Base-by-base conservation (phyloP, 2,329 filamentous ascomycete genomes). In the Coniochaeta sp. region DNA sequence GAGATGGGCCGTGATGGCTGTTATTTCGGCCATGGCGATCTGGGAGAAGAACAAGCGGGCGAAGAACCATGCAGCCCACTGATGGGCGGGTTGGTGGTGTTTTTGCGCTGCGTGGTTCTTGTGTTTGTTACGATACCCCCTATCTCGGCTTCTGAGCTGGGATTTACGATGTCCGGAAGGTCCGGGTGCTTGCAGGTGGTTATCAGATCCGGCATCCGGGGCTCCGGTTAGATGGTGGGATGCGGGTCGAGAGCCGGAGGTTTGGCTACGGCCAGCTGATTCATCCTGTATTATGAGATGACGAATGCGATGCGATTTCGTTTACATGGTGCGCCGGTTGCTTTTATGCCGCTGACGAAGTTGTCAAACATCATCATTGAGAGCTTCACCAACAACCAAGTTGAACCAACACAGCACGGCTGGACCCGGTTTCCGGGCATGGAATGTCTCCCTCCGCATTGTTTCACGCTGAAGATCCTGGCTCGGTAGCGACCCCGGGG, bases 1-100 rank as follows among this genome's bases (percentile, higher is more conserved):
- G 53, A 59, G 68, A 18, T 75, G 70, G 69, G 65, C 67, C 1
- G 56, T 73, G 14, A 73, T 73, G 69, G 68, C 71, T 1, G 70
- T 72, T 8, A 60, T 65, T 6, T 67, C 71, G 48, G 67, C 63
- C 27, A 54, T 72, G 49, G 60, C 59, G 13, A 64, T 68, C 14
- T 71, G 47, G 47, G 47, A 49, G 28, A 32, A 33, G 47, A 22
- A 49, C 5, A 32, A 22, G 30, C 3, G 31, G 30, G 35, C 3
- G 4, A 48, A 30, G 8, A 42, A 42, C 20, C 13, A 14, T 2
- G 8, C 33, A 20, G 6, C 14, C 18, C 4, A 26, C 38, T 42
- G 12, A 24, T 18, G n/a, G 6, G 9, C 18, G 4, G 4, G n/a
- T n/a, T 42, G 20, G n/a, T 14, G 18, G 38, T 12, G 38, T 2